Base-by-base conservation (phyloP, 2,329 filamentous ascomycete genomes). In the Calonectria fujianensis region DNA sequence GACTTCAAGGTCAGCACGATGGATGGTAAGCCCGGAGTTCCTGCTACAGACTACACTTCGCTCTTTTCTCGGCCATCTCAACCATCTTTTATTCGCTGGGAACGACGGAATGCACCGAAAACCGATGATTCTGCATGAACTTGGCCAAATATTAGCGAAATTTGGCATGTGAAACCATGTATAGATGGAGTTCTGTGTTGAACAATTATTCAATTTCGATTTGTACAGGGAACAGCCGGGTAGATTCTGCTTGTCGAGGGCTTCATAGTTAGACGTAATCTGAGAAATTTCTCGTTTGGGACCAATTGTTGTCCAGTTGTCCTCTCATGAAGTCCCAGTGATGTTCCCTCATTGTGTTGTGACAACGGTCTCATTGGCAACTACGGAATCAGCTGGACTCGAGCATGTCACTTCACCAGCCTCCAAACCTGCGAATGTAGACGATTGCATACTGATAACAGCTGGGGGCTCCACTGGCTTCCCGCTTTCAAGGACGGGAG, bases 31-130 rank as follows among this genome's bases (percentile, higher is more conserved):
- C 86, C 86, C 69, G 86, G 87, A 0, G 89, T 95, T 48, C 90
- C 93, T 1, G 88, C 85, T 24, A 95, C 93, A 10, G 93, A 95
- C 82, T 94, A 93, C 79, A 89, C 89, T 50, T 89, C 89, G 74
- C 82, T 89, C 72, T 84, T 85, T 59, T 85, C 83, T 6, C 77
- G 84, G n/a, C 85, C 85, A 1, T 69, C 76, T 20, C 80, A 83
- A 69, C 83, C 85, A 5, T 80, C 84, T 0, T 72, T 78, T 41
- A 76, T 86, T n/a, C 76, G 80, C 8, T 87, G 85, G 85, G 80
- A 84, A 69, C 73, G 82, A 45, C 78, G 82, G 10, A 73, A 76
- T 61, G 61, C 41, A 8, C 20, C 10, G 3, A 41, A 54, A 6
- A 10, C 4, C 20, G 18, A 32, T 32, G 31, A 4, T 20, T 3